These are phyloP conservation scores for Allantophomopsis lycopodina DNA, from an alignment of 2,329 filamentous ascomycete species.

Conservation along the genomic window DNA sequence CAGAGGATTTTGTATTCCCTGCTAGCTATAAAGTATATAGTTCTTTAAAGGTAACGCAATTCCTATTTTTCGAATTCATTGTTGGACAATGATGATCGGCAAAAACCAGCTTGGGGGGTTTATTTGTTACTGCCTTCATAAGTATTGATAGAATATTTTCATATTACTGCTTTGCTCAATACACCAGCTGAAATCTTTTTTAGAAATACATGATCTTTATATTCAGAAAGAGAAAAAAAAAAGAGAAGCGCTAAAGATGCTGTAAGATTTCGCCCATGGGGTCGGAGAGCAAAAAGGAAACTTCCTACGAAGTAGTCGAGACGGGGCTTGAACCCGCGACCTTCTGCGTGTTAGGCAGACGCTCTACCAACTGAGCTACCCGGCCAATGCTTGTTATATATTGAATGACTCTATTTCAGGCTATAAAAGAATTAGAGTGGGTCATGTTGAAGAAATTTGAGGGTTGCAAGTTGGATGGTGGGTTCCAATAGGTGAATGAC, in stretches of 20 bases:
- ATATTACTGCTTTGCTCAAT: constrained; percentile 69
- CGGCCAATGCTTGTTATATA: not conserved
- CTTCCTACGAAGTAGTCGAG: not conserved
- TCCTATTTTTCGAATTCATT: too few species aligned
- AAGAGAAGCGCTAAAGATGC: too few species aligned
- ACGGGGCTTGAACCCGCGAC: constrained; percentile 14
- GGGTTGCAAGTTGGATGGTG: too few species aligned
- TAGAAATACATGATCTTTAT: too few species aligned
- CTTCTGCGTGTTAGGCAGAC: not conserved
- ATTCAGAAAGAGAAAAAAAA: too few species aligned
- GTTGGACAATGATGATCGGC: too few species aligned
- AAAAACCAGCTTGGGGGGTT: constrained; percentile 73
- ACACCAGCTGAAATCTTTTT: too few species aligned
- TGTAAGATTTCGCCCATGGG: too few species aligned
- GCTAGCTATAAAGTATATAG: constrained; percentile 83
- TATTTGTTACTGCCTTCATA: constrained; percentile 71
- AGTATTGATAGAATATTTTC: constrained; percentile 55
- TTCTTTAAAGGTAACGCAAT: too few species aligned
- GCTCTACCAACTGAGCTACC: not conserved
- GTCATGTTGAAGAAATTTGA: too few species aligned
- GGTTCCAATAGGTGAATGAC: too few species aligned
- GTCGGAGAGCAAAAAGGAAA: too few species aligned
- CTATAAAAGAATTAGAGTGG: constrained; percentile 19
- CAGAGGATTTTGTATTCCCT: constrained; percentile 68
- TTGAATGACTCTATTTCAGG: constrained; percentile 1